Percentiles rank a stretch among this genome's conserved stretches.
These are phyloP conservation scores for Ophiostoma fasciatum DNA, from an alignment of 2,329 filamentous ascomycete genomes.

Conservation along the genomic window DNA sequence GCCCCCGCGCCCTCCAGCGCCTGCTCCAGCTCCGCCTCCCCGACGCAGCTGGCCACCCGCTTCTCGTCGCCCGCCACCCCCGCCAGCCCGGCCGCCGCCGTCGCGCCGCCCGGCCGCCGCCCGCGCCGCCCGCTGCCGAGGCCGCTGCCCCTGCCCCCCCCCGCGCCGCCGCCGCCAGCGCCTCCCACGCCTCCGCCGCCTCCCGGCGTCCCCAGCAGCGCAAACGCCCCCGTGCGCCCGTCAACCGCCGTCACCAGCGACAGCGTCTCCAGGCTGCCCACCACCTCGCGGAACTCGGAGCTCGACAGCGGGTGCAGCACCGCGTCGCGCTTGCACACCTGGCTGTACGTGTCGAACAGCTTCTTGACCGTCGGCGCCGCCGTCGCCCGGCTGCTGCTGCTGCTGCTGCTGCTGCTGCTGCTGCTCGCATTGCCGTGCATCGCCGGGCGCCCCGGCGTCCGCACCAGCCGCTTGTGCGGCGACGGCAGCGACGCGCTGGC, in stretches of 20 bases:
- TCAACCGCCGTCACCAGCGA: slow-evolving; percentile 60
- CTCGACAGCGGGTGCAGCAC: slow-evolving; percentile 76
- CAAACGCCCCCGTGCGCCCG: slow-evolving; percentile 54
- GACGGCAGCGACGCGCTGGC: neutral
- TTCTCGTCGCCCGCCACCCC: slow-evolving; percentile 54
- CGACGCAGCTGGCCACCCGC: slow-evolving; percentile 62
- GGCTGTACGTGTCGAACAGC: slow-evolving; percentile 70
- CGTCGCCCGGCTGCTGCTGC: slow-evolving; percentile 16
- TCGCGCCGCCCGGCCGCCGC: slow-evolving; percentile 16
- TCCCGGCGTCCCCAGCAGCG: slow-evolving; percentile 52
- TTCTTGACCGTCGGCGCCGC: slow-evolving; percentile 67
- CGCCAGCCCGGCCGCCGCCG: slow-evolving; percentile 49
- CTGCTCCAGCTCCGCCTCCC: slow-evolving; percentile 62
- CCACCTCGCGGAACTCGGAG: slow-evolving; percentile 88
- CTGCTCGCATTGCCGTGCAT: slow-evolving; percentile 36
- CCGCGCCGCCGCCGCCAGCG: slow-evolving; percentile 39
- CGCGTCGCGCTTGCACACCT: slow-evolving; percentile 75
- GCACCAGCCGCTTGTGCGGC: slow-evolving; percentile 7
- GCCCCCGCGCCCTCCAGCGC: slow-evolving; percentile 49
- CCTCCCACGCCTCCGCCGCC: too few species aligned
- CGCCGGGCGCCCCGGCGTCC: slow-evolving; percentile 15
- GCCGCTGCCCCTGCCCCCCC: slow-evolving; percentile 37
- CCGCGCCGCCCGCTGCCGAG: slow-evolving; percentile 20
- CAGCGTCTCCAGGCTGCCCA: slow-evolving; percentile 77
- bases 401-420: slow-evolving; percentile 18